phyloP scores from a whole-genome alignment of 1,284 basidiomycete species.

The Sporisorium sorghi region DNA sequence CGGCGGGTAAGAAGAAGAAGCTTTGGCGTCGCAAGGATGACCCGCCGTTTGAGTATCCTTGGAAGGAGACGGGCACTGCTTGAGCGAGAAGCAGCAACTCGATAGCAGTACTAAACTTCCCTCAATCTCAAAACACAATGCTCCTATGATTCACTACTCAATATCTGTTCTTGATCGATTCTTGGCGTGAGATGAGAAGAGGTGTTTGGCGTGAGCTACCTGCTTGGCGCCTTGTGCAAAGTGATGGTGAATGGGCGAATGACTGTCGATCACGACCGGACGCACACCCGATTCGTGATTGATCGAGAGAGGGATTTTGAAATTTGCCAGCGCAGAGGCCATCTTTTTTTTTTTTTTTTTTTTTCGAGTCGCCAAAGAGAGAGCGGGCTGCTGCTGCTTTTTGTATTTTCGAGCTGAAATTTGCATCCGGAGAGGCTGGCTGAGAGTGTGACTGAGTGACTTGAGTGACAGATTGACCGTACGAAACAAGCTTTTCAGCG shows the following conservation, averaged over 20 bases:
- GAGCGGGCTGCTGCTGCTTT: background rate
- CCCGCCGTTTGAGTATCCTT: constrained; percentile 66
- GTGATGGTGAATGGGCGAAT: background rate
- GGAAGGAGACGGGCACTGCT: constrained; percentile 63
- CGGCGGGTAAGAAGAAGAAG: constrained; percentile 78
- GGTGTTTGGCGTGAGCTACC: too few relatives aligned
- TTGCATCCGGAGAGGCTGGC: constrained; percentile 15
- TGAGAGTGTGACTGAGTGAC: background rate
- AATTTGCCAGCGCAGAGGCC: constrained; percentile 21
- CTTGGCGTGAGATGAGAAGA: too few relatives aligned
- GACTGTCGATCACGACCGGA: constrained; percentile 21
- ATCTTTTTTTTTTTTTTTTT: background rate
- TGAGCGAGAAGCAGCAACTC: constrained; percentile 8
- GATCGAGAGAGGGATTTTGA: constrained; percentile 18
- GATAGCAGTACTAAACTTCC: too few relatives aligned
- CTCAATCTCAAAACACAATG: background rate
- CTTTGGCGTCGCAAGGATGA: constrained; percentile 68
- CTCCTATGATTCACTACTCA: background rate
- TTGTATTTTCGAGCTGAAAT: background rate
- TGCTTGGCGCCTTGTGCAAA: too few relatives aligned
- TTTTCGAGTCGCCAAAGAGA: background rate
- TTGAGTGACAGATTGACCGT: constrained; percentile 20
- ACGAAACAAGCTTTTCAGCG: constrained; percentile 32
- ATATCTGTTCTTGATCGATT: too few relatives aligned
- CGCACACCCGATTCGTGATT: constrained; percentile 15